Evolutionary conservation across 495 filamentous ascomycete genomes (phyloP).

Genomic region (Neurospora sp.): DNA sequence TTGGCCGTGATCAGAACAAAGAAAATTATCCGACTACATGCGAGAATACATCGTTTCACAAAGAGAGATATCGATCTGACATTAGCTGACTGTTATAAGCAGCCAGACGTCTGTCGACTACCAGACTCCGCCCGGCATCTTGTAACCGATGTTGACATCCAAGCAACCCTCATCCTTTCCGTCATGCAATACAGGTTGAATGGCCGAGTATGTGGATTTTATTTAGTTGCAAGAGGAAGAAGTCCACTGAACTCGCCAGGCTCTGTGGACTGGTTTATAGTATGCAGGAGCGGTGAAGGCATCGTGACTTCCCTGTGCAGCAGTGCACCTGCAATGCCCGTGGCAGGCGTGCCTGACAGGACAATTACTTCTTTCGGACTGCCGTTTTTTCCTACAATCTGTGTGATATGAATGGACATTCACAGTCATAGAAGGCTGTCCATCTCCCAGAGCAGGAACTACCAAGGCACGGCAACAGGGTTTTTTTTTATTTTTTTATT

Average conservation of each 20-base stretch:
- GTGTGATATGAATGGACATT: no score
- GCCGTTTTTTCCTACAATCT: neutral
- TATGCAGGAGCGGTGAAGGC: neutral
- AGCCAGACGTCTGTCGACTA: no score
- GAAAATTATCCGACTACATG: neutral
- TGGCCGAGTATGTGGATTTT: no score
- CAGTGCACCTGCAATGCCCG: neutral
- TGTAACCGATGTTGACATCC: no score
- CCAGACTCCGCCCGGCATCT: no score
- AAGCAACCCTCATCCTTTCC: no score
- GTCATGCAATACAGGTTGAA: no score
- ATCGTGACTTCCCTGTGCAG: neutral
- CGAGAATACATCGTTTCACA: neutral
- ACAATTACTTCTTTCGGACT: neutral
- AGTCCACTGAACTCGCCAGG: neutral
- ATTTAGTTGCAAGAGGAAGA: neutral
- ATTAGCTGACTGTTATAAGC: no score
- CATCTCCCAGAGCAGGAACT: no score
- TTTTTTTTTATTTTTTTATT: no score
- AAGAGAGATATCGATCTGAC: neutral
- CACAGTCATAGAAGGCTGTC: no score
- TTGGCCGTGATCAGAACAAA: neutral
- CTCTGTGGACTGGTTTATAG: neutral
- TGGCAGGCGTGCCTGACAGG: neutral
- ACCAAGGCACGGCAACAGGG: no score